phyloP scores from a whole-genome alignment of 2,329 filamentous ascomycete genomes.

The Talaromyces islandicus region DNA sequence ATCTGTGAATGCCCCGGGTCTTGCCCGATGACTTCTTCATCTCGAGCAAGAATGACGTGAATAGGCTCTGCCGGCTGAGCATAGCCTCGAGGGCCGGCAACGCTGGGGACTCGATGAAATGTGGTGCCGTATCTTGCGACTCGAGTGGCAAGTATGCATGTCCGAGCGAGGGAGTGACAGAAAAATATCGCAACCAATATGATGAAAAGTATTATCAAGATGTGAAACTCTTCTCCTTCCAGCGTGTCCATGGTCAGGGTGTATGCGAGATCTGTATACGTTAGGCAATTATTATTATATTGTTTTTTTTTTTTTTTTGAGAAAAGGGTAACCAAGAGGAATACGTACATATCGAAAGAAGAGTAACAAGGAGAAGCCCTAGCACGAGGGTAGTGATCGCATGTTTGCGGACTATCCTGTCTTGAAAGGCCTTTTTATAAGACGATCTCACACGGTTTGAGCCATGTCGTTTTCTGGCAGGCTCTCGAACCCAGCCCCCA shows the following conservation, averaged over 20 bases:
- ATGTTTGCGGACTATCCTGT: constrained; percentile 14
- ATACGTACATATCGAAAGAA: constrained; percentile 62
- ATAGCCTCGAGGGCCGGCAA: constrained; percentile 57
- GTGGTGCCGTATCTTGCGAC: constrained; percentile 23
- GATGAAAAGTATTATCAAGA: constrained; percentile 73
- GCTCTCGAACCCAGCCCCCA: constrained; percentile 8
- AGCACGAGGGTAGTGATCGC: constrained; percentile 32
- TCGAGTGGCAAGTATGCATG: constrained; percentile 61
- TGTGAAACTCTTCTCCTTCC: constrained; percentile 65
- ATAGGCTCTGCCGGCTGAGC: constrained; percentile 68
- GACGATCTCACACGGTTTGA: constrained; percentile 2
- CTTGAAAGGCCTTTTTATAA: constrained; percentile 12
- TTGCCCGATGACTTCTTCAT: constrained; percentile 62
- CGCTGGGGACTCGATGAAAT: constrained; percentile 38
- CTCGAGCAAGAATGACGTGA: constrained; percentile 65
- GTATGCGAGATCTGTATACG: constrained; percentile 61
- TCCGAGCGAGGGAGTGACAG: constrained; percentile 68
- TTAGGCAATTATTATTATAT: background rate
- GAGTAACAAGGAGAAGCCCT: constrained; percentile 53
- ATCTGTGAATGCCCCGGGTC: constrained; percentile 39
- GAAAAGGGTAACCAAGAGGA: background rate
- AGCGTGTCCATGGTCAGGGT: constrained; percentile 61
- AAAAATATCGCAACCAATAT: constrained; percentile 71
- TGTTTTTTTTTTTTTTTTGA: too few species aligned
- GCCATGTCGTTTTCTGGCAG: constrained; percentile 1